Evolutionary conservation across 352 stramenopile genomes (phyloP), one percentile per base, ranked within the genome.

Genomic region (Blastocystis sp.): DNA sequence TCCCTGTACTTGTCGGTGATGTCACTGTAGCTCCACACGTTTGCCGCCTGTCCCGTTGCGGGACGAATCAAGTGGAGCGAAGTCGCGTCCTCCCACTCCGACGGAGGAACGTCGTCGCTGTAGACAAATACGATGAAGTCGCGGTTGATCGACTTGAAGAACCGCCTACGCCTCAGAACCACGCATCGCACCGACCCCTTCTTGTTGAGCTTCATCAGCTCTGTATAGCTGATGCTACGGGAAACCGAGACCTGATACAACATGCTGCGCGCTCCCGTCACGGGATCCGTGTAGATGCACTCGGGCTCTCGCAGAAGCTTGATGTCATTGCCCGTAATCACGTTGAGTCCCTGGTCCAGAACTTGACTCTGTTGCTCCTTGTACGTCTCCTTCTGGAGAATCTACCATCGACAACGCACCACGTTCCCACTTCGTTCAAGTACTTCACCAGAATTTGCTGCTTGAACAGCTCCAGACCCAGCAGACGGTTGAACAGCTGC

Each of bases 301-400:
- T 78, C 65, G 1, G 65, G 65, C 14, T 40, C 32, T 21, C 40
- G 14, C 9, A 46, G 27, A 4, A 78, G 27, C 21, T 14, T 14
- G 4, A 78, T 46, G 16, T 6, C 4, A 24, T 78, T 78, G 9
- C 65, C 65, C 2, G 40, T 78, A 9, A 78, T 78, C 6, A 78
- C 24, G 36, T 78, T 78, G 8, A 78, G 49, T 24, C 65, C 65
- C 36, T 59, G 65, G 24, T 78, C 65, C 40, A 78, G 49, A 7
- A 78, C 65, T 57, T 78, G 34, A 7, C 32, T 78, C 42, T 78
- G 34, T 18, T 78, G 65, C 1, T 38, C 4, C 4, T 38, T 24
- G 21, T 78, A 78, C 11, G 65, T 78, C n/a, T 78, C 65, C 27
- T 78, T 78, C 42, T 56, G 32, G 16, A 78, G 65, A 24, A 78